Conservation (phyloP, 2,329 filamentous ascomycete genomes). For the Claviceps citrina region DNA sequence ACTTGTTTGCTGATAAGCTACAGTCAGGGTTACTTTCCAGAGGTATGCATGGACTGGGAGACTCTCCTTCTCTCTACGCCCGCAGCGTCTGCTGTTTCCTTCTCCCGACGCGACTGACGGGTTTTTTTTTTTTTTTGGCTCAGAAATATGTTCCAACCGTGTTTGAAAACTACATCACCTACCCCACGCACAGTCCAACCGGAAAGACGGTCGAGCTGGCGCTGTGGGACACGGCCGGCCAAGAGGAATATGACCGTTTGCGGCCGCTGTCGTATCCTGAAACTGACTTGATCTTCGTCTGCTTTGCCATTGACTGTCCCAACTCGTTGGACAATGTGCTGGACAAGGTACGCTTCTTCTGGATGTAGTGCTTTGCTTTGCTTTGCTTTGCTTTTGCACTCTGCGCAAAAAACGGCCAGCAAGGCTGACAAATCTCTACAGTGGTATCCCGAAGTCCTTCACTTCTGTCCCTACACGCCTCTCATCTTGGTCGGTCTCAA, state of each 20-base stretch:
- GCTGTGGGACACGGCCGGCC: conserved; percentile 94
- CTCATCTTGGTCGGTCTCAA: conserved; percentile 93
- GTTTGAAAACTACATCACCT: conserved; percentile 99
- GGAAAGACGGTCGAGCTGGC: conserved; percentile 94
- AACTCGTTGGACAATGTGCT: conserved; percentile 97
- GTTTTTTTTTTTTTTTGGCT: too few relatives aligned
- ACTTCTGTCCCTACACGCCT: conserved; percentile 96
- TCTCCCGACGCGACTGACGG: background rate
- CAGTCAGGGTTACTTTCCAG: conserved; percentile 95
- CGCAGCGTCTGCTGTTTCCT: background rate
- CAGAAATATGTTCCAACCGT: conserved; percentile 99
- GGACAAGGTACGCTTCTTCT: conserved; percentile 59
- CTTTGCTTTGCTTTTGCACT: too few relatives aligned
- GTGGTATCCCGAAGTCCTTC: conserved; percentile 98
- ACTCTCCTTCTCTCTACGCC: too few relatives aligned
- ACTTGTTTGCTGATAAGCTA: conserved; percentile 97
- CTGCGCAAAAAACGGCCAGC: too few relatives aligned
- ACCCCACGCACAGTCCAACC: conserved; percentile 71
- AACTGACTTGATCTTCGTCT: conserved; percentile 94
- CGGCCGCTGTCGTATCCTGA: conserved; percentile 94
- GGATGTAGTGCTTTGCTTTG: background rate
- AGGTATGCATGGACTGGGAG: conserved; percentile 45
- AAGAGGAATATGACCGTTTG: conserved; percentile 95
- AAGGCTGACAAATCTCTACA: too few relatives aligned
- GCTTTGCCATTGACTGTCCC: conserved; percentile 97